Base-by-base conservation (phyloP, 768 basidiomycete genomes). In the Leccinellum rugosiceps region DNA sequence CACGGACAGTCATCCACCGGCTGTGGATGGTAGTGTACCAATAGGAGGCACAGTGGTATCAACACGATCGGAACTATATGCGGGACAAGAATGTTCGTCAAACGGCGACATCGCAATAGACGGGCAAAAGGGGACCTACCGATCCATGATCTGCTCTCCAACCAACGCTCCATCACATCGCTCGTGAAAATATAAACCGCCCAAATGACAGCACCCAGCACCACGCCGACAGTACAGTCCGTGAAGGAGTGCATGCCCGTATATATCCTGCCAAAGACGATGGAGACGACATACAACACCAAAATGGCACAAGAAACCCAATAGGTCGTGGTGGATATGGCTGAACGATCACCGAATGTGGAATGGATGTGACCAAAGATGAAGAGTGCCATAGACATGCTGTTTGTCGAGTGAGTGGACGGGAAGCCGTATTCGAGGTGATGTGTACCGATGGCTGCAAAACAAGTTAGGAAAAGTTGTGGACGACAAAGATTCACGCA, bases 1-100 rank as follows among this genome's bases (percentile, higher is more conserved):
- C 96, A 98, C 2, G 96, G 96, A 63, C 96, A 98, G 65, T 96
- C 93, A 56, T 98, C 95, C 9, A 96, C 90, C 0, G 96, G 96
- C 63, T 95, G 89, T 0, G 95, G 94, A 66, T 95, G 93, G 59
- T 90, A 85, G 66, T 94, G 88, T n/a, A 95, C 87, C 19, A 89
- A 74, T 5, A 90, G 75, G 14, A 93, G 74, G 56, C 82, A 84
- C n/a, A 89, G 59, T 0, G 85, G 80, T 26, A 88, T 77, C 44
- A 85, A 71, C 10, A 80, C 79, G 35, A 82, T 66, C 7, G 88
- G 88, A n/a, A 88, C 84, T 77, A 63, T 14, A 25, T 21, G 50
- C 38, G 25, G 6, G 21, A n/a, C 10, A 45, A 52, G 23, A 43
- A 19, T 13, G 30, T 45, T 41, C 43, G 43, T 60, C 50, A 55